phyloP scores from a whole-genome alignment of 108 stramenopile species.

The Asterionellopsis glacialis region DNA sequence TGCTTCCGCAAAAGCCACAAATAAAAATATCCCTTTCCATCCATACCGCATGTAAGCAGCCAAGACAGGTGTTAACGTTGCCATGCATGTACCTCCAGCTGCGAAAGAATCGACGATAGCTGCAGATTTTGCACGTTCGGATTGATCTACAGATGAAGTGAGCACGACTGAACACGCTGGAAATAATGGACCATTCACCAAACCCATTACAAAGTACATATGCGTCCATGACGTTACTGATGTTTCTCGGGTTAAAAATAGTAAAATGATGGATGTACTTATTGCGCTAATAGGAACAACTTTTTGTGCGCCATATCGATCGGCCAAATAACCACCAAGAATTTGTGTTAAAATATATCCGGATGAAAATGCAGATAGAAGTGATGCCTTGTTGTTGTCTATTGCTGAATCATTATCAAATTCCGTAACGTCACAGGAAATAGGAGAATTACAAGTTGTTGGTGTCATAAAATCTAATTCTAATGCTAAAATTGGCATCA shows the following conservation, averaged over 20 bases:
- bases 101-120: too few relatives aligned
- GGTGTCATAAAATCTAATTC: slow-evolving; percentile 7
- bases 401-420: too few relatives aligned
- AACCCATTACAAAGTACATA: slow-evolving; percentile 16
- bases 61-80: slow-evolving; percentile 17
- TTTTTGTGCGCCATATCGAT: slow-evolving; percentile 11
- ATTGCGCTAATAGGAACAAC: slow-evolving; percentile 2
- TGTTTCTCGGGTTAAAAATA: background rate
- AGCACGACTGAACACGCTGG: slow-evolving; percentile 21
- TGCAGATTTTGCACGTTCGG: too few relatives aligned
- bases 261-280: background rate
- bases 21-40: too few relatives aligned
- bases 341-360: slow-evolving; percentile 27
- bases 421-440: too few relatives aligned
- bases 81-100: slow-evolving; percentile 1
- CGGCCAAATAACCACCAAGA: slow-evolving; percentile 19
- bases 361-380: slow-evolving; percentile 24
- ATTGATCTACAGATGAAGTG: background rate
- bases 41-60: background rate
- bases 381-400: slow-evolving; percentile 8
- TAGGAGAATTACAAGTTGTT: too few relatives aligned
- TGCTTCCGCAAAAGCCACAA: too few relatives aligned
- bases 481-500: slow-evolving; percentile 15
- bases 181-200: slow-evolving; percentile 23
- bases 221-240: slow-evolving; percentile 14